phyloP scores from a whole-genome alignment of 306 rosid genomes.

The Sophora flavescens region DNA sequence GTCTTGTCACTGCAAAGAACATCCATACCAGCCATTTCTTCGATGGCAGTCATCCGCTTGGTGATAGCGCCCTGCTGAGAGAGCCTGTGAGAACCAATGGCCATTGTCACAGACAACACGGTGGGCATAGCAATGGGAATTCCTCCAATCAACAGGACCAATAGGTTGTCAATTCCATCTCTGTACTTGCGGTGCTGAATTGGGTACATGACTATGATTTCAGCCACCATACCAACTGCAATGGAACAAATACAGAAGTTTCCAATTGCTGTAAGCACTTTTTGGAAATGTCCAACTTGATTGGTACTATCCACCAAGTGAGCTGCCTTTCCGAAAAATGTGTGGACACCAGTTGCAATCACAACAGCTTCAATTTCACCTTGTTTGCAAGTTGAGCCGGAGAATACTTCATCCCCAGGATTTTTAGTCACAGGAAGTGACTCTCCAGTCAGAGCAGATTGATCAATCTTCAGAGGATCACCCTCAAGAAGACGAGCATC shows the following conservation, averaged over 20 bases:
- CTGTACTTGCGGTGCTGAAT: constrained; percentile 89
- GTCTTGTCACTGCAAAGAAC: constrained; percentile 99
- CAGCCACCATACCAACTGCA: constrained; percentile 88
- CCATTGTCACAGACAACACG: constrained; percentile 98
- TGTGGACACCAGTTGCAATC: constrained; percentile 98
- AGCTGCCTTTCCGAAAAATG: constrained; percentile 98
- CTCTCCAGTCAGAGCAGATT: constrained; percentile 97
- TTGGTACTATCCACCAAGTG: constrained; percentile 97
- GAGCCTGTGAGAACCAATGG: constrained; percentile 97
- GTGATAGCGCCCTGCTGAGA: constrained; percentile 99
- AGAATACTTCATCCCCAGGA: constrained; percentile 97
- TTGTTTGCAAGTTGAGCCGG: constrained; percentile 98
- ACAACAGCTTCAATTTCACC: constrained; percentile 98
- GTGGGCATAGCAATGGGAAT: constrained; percentile 99
- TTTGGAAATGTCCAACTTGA: constrained; percentile 99
- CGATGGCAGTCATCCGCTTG: constrained; percentile 98
- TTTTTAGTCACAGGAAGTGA: constrained; percentile 90
- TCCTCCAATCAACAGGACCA: constrained; percentile 98
- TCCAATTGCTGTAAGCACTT: constrained; percentile 91
- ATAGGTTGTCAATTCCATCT: constrained; percentile 91
- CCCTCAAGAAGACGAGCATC: constrained; percentile 99
- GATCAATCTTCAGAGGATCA: constrained; percentile 92
- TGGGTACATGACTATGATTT: constrained; percentile 94
- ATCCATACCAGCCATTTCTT: constrained; percentile 99
- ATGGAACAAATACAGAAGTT: constrained; percentile 97